Base-by-base conservation (phyloP, 2,329 filamentous ascomycete species). In the Phyllosticta citribraziliensis region DNA sequence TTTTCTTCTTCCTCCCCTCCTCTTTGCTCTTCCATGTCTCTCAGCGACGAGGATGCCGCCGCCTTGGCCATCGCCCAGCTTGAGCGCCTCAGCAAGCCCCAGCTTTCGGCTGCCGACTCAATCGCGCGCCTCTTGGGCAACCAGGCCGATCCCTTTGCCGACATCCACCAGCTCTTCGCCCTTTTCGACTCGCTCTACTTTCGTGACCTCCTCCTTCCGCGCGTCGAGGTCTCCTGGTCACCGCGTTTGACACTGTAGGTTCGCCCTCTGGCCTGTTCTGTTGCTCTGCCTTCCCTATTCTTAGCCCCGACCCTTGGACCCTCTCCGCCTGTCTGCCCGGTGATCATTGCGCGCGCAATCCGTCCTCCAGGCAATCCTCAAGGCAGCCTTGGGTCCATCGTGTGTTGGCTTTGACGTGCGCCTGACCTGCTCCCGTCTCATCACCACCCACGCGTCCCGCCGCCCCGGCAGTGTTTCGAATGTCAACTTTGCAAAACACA, bases 171-270 rank as follows among this genome's bases (percentile, higher is more conserved):
- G 60, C 71, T 78, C 5, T 76, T 77, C 61, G 65, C 62, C 14
- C 67, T 73, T 58, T 78, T 75, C 65, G 70, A 77, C 64, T 67
- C 70, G 24, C 67, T 78, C 52, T 78, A 78, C 69, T 78, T 78
- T 66, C 70, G 74, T 52, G 65, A 66, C 20, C 69, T 77, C 12
- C 70, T 78, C 1, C 57, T 72, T 8, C 67, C 73, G 8, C 69
- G 70, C 35, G 75, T 78, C n/a, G 70, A 78, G 57, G 69, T 78
- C 22, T 67, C 73, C 5, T 78, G 76, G 76, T 78, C 76, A 24
- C 64, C 70, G 30, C 70, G 75, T 55, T 67, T 78, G 63, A 78
- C 75, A n/a, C 70, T 77, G 67, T 73, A 70, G 66, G 71, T 54
- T 27, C 47, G 50, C 57, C 52, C 24, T 27, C 47, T 63, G 14